phyloP scores from a whole-genome alignment of 345 rosid species.

The Crucihimalaya himalaica region DNA sequence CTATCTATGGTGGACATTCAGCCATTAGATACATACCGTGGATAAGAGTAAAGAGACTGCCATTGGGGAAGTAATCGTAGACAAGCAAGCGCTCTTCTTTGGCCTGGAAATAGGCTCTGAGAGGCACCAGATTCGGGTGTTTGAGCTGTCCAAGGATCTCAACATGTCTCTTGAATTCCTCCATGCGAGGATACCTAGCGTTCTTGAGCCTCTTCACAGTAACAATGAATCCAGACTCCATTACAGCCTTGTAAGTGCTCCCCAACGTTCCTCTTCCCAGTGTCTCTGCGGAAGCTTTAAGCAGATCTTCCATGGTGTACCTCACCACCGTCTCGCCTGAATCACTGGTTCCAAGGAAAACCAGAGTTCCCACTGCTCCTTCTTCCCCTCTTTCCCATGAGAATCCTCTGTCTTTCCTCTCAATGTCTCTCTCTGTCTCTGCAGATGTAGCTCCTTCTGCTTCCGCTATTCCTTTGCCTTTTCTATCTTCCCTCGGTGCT shows the following conservation, averaged over 20 bases:
- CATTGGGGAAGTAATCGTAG: constrained; percentile 95
- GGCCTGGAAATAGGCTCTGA: constrained; percentile 90
- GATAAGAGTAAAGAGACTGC: constrained; percentile 89
- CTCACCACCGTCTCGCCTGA: constrained; percentile 55
- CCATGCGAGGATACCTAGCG: constrained; percentile 68
- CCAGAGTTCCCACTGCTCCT: constrained; percentile 73
- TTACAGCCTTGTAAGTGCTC: constrained; percentile 91
- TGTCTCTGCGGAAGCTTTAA: constrained; percentile 94
- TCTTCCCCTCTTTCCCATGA: constrained; percentile 83
- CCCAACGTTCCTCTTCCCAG: constrained; percentile 88
- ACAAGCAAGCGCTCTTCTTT: constrained; percentile 92
- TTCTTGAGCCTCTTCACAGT: constrained; percentile 93
- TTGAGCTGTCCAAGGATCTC: constrained; percentile 73
- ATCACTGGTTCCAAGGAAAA: constrained; percentile 65
- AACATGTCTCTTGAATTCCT: constrained; percentile 76
- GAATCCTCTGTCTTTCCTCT: constrained; percentile 54
- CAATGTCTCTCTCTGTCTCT: constrained; percentile 43
- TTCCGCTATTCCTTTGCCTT: constrained; percentile 36
- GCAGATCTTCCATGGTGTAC: constrained; percentile 77
- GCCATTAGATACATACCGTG: constrained; percentile 61
- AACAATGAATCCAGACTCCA: constrained; percentile 95
- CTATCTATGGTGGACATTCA: neutral
- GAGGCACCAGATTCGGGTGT: constrained; percentile 87
- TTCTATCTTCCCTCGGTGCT: constrained; percentile 37
- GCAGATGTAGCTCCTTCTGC: constrained; percentile 30